Conservation (phyloP, 345 rosid species). For the Citrus glauca region DNA sequence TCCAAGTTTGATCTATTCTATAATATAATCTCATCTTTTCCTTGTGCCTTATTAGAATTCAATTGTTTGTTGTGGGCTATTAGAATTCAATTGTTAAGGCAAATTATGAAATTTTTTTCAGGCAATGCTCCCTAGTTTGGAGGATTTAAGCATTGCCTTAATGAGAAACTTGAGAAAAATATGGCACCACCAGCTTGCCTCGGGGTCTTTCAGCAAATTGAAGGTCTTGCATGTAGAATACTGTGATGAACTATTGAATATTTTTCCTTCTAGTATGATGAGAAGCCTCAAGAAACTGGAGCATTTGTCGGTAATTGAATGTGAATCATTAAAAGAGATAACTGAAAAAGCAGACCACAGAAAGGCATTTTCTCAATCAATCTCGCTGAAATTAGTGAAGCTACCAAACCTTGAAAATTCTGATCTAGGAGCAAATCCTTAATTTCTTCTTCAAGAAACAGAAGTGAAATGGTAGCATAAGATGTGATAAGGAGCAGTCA, state of each 20-base stretch:
- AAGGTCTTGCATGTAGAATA: not conserved
- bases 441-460: not conserved
- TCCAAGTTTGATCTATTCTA: not conserved
- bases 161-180: not conserved
- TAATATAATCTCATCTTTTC: not conserved
- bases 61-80: not conserved
- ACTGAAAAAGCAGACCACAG: not conserved
- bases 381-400: not conserved
- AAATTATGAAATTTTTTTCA: not conserved
- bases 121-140: not conserved
- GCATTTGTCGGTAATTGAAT: not conserved
- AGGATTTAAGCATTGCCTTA: not conserved
- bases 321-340: not conserved
- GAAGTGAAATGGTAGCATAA: not conserved
- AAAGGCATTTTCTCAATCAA: not conserved
- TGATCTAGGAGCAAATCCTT: not conserved
- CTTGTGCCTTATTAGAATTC: too few species aligned
- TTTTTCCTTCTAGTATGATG: not conserved
- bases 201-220: not conserved
- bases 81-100: too few species aligned
- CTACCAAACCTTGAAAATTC: not conserved
- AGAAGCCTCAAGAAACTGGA: not conserved
- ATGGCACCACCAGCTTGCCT: not conserved
- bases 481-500: not conserved
- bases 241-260: not conserved